These are phyloP conservation scores for Collybia nuda DNA, from an alignment of 768 basidiomycete genomes.

Conservation along the genomic window DNA sequence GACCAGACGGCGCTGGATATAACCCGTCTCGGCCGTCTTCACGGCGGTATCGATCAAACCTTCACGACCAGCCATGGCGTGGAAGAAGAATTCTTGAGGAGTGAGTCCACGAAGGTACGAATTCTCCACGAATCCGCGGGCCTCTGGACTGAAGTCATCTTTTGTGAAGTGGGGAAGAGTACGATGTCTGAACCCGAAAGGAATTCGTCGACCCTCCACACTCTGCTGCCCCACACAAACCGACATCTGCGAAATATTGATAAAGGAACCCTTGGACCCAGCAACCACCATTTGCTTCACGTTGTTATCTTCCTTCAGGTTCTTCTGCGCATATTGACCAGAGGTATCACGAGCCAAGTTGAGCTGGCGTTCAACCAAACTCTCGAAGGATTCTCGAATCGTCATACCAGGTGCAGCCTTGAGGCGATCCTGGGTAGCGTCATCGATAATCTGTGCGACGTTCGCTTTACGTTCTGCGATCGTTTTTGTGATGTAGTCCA, in stretches of 20 bases:
- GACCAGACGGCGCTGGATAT: constrained; percentile 96
- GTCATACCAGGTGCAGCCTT: constrained; percentile 98
- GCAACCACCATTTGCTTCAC: constrained; percentile 99
- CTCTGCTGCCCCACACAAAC: constrained; percentile 98
- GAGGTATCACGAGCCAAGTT: constrained; percentile 95
- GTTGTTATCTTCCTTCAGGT: constrained; percentile 98
- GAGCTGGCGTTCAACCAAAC: constrained; percentile 84
- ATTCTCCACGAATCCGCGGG: constrained; percentile 98
- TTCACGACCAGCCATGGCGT: constrained; percentile 99
- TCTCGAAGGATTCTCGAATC: constrained; percentile 97
- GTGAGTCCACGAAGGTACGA: constrained; percentile 96
- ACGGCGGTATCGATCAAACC: constrained; percentile 99
- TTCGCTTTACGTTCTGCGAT: constrained; percentile 80
- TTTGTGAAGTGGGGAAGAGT: constrained; percentile 97
- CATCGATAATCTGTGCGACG: constrained; percentile 77
- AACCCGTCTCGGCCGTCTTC: constrained; percentile 99
- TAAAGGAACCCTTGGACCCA: constrained; percentile 97
- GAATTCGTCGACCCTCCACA: constrained; percentile 97
- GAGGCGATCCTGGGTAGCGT: constrained; percentile 83
- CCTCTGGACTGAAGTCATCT: constrained; percentile 97
- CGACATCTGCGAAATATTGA: constrained; percentile 99
- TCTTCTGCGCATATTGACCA: constrained; percentile 95
- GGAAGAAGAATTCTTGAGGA: constrained; percentile 99
- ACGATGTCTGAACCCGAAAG: constrained; percentile 96
- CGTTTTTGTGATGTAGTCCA: constrained; percentile 81